A percentile compares a stretch with the other conserved stretches of the same genome.
Conservation (phyloP, 306 rosid species). For the Pterocarpus macrocarpus region DNA sequence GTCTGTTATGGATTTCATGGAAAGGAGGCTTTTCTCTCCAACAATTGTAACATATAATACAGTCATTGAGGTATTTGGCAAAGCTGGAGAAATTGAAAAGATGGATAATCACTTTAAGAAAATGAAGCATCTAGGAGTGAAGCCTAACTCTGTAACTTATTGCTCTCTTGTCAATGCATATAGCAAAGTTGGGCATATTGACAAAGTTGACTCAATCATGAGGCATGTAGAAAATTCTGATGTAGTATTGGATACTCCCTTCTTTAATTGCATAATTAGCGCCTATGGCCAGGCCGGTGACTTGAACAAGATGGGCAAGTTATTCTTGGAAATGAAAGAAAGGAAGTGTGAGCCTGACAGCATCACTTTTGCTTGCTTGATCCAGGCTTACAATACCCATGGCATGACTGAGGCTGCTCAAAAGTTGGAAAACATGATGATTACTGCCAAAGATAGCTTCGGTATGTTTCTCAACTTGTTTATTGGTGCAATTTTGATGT, state of each 20-base stretch:
- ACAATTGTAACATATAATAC: slow-evolving; percentile 81
- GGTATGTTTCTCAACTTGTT: slow-evolving; percentile 49
- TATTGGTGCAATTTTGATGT: slow-evolving; percentile 15
- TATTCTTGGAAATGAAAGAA: slow-evolving; percentile 77
- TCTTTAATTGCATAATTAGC: slow-evolving; percentile 77
- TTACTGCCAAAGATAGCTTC: slow-evolving; percentile 49
- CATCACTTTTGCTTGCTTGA: slow-evolving; percentile 75
- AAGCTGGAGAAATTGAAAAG: slow-evolving; percentile 72
- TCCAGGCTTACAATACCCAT: slow-evolving; percentile 68
- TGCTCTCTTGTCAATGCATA: slow-evolving; percentile 88
- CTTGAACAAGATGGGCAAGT: slow-evolving; percentile 65
- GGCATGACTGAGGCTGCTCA: slow-evolving; percentile 83
- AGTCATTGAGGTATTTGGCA: slow-evolving; percentile 82
- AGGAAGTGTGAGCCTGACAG: slow-evolving; percentile 73
- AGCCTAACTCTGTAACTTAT: slow-evolving; percentile 83
- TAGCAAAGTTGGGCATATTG: slow-evolving; percentile 65
- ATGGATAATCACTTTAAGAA: slow-evolving; percentile 73
- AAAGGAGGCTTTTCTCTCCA: slow-evolving; percentile 72
- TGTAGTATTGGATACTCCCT: slow-evolving; percentile 79
- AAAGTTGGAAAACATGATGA: slow-evolving; percentile 62
- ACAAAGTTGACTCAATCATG: slow-evolving; percentile 76
- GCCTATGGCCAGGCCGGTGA: slow-evolving; percentile 81
- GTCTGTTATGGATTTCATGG: slow-evolving; percentile 77
- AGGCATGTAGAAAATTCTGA: slow-evolving; percentile 86
- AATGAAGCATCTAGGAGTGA: slow-evolving; percentile 86